phyloP scores from a whole-genome alignment of 805 yeast genomes.

The Yamadazyma philogaea region DNA sequence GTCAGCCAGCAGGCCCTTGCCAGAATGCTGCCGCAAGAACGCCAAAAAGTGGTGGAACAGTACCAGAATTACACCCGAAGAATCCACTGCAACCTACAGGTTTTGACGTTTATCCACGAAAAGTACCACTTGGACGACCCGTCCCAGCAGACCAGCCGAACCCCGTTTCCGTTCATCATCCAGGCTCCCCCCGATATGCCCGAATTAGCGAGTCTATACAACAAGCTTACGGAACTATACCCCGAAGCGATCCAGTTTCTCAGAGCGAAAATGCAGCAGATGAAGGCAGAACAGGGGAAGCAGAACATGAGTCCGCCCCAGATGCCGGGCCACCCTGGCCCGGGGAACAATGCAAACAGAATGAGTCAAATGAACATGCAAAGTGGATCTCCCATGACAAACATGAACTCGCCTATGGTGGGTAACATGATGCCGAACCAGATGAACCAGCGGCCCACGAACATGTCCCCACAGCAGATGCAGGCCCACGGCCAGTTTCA shows the following conservation, averaged over 20 bases:
- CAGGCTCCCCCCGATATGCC: slow-evolving; percentile 56
- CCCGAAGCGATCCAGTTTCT: slow-evolving; percentile 51
- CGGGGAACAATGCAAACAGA: background rate
- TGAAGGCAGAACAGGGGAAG: slow-evolving; percentile 27
- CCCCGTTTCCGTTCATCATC: slow-evolving; percentile 47
- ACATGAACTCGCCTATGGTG: slow-evolving; percentile 7
- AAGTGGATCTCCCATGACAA: background rate
- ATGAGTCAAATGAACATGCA: background rate
- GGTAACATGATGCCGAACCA: slow-evolving; percentile 7
- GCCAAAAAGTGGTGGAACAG: slow-evolving; percentile 31
- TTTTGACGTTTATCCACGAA: slow-evolving; percentile 37
- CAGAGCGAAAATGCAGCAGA: slow-evolving; percentile 38
- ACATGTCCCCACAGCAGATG: slow-evolving; percentile 1
- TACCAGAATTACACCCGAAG: slow-evolving; percentile 41
- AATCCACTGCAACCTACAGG: slow-evolving; percentile 41
- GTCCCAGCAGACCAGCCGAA: slow-evolving; percentile 24
- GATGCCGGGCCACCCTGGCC: background rate
- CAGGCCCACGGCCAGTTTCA: slow-evolving; percentile 5
- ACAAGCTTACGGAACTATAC: slow-evolving; percentile 46
- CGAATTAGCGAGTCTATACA: slow-evolving; percentile 47
- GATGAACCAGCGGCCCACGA: slow-evolving; percentile 2
- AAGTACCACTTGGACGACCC: slow-evolving; percentile 32
- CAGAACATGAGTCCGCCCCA: slow-evolving; percentile 1
- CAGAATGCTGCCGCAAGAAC: slow-evolving; percentile 31
- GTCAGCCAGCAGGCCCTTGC: slow-evolving; percentile 34